These are phyloP conservation scores for Boletus coccyginus DNA, from an alignment of 768 basidiomycete genomes.

Conservation along the genomic window DNA sequence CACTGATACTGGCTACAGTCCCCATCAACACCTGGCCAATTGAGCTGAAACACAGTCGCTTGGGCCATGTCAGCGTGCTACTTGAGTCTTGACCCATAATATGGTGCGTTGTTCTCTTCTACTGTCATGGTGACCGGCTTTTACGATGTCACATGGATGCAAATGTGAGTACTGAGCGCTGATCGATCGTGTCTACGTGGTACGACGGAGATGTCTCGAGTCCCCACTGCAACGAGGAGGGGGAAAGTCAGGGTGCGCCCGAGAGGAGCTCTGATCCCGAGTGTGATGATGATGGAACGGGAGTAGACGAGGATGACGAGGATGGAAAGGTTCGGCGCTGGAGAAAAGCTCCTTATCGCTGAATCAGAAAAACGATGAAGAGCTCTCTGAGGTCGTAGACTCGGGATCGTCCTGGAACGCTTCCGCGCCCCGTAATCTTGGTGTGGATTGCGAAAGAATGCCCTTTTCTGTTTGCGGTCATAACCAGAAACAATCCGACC, in stretches of 20 bases:
- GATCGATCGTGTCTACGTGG: no score
- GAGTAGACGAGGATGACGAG: constrained; percentile 26
- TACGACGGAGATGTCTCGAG: no score
- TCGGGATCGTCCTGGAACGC: constrained; percentile 27
- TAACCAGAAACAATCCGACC: constrained; percentile 43
- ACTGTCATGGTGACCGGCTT: no score
- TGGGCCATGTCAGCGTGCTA: constrained; percentile 8
- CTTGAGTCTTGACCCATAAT: no score
- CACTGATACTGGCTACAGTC: no score
- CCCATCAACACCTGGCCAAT: constrained; percentile 28
- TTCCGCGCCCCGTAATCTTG: constrained; percentile 46
- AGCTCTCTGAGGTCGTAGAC: constrained; percentile 22
- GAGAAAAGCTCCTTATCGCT: constrained; percentile 45
- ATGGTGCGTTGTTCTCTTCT: no score
- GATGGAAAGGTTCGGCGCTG: constrained; percentile 41
- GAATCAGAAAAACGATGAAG: constrained; percentile 27
- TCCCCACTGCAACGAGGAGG: constrained; percentile 34
- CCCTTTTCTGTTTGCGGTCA: constrained; percentile 50
- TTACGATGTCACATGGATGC: no score
- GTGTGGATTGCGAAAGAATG: constrained; percentile 56
- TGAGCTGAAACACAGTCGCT: no score
- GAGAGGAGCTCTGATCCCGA: constrained; percentile 26
- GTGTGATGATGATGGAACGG: constrained; percentile 29
- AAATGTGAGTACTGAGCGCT: no score
- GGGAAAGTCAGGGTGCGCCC: constrained; percentile 15